phyloP scores from a whole-genome alignment of 2,329 filamentous ascomycete species.

The Aspergillus intermedius region DNA sequence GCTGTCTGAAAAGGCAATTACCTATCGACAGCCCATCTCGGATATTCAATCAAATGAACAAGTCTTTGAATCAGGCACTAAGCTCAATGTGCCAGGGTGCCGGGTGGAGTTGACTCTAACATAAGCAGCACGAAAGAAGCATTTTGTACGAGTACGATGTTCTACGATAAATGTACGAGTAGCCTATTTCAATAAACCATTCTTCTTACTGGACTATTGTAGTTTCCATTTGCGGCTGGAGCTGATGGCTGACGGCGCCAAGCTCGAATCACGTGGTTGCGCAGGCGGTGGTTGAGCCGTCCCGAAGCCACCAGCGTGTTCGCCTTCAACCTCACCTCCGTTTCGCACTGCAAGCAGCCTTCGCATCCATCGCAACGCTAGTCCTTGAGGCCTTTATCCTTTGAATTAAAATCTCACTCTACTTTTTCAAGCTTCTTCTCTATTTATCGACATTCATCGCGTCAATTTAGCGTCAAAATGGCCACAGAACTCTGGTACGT shows the following conservation, averaged over 20 bases:
- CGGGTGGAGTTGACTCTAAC: conserved; percentile 17
- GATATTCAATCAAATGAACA: conserved; percentile 3
- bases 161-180: not conserved
- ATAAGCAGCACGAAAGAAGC: conserved; percentile 5
- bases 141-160: not conserved
- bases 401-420: conserved; percentile 10
- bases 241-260: conserved; percentile 14
- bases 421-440: conserved; percentile 11
- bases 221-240: not conserved
- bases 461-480: conserved; percentile 51
- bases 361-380: conserved; percentile 21
- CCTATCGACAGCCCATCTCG: conserved; percentile 21
- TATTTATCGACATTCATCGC: conserved; percentile 9
- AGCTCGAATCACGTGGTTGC: conserved; percentile 26
- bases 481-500: conserved; percentile 76
- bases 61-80: conserved; percentile 20
- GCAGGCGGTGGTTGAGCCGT: conserved; percentile 17
- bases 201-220: too few relatives aligned
- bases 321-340: conserved; percentile 27
- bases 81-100: conserved; percentile 30
- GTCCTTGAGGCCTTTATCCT: conserved; percentile 18
- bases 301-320: conserved; percentile 29
- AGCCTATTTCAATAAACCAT: not conserved
- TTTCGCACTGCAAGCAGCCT: conserved; percentile 20
- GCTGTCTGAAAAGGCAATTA: conserved; percentile 34